Base-by-base conservation (phyloP, 2,329 filamentous ascomycete genomes). In the Colletotrichum euphorbiae region DNA sequence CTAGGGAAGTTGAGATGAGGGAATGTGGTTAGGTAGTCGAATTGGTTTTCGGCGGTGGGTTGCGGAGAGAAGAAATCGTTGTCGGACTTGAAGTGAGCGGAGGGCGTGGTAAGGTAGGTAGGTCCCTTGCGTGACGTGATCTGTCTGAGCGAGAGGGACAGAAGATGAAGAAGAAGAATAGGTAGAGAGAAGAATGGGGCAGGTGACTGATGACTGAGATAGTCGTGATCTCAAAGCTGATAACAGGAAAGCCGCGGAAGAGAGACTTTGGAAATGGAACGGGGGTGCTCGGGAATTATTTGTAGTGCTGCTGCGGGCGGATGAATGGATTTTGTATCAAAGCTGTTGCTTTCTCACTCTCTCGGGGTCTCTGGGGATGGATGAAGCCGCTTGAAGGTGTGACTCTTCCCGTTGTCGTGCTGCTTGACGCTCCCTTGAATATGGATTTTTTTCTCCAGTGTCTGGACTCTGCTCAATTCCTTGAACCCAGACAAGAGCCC, bases 401-500 rank as follows among this genome's bases (percentile, higher is more conserved):
- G 72, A 73, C 72, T 72, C 62, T 70, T 67, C 54, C 58, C 66
- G 69, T 38, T 70, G 60, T 63, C 65, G 62, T 63, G 61, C 65
- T 72, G 36, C 60, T 57, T 56, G 56, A 9, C 21, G n/a, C 64
- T 52, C 64, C 64, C 64, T 64, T 63, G 64, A 46, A 57, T 36
- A 67, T 51, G 45, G 50, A 15, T 24, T 40, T 43, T 56, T 50
- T 50, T 59, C 12, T 38, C 36, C 17, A 12, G 38, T 36, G 17
- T 36, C 42, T n/a, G n/a, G n/a, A n/a, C n/a, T n/a, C n/a, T 36
- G 28, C 50, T 17, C 42, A 9, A 15, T 56, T 40, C 52, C 54
- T 38, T 46, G 54, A 24, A 57, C 54, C 54, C 54, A 57, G 54
- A 21, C 52, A 56, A 56, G 33, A 46, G 42, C 15, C 55, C 40